A percentile compares a stretch with the other conserved stretches of the same genome.
Conservation (phyloP, 257 asterid species). For the Nicotiana tabacum region DNA sequence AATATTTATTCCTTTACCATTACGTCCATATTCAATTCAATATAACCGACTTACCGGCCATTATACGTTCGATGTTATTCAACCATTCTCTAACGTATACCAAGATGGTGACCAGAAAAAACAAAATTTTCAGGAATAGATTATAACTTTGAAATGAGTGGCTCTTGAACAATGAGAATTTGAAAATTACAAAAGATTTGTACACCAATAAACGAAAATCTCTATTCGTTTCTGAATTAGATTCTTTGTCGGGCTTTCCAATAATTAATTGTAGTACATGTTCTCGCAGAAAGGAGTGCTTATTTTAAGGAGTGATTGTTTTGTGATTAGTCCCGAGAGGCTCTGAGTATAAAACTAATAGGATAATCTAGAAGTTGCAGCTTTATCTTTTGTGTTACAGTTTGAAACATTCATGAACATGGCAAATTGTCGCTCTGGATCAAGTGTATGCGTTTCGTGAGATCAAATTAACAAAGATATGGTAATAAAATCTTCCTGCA, state of each 20-base stretch:
- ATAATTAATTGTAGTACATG: neutral
- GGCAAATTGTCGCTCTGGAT: neutral
- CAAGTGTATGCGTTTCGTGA: neutral
- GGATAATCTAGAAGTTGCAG: neutral
- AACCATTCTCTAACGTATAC: neutral
- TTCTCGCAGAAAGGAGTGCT: neutral
- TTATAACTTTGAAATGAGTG: neutral
- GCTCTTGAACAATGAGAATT: neutral
- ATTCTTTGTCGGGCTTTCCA: neutral
- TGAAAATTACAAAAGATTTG: neutral
- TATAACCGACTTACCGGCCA: slow-evolving; percentile 32
- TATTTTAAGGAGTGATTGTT: neutral
- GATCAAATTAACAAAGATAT: slow-evolving; percentile 3
- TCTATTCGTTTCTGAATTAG: neutral
- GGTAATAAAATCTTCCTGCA: neutral
- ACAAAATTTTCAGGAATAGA: neutral
- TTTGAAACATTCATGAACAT: neutral
- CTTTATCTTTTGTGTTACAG: neutral
- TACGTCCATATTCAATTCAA: neutral
- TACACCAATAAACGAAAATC: neutral
- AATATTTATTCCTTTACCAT: neutral
- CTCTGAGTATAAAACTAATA: neutral
- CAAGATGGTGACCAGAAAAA: neutral
- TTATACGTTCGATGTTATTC: slow-evolving; percentile 2
- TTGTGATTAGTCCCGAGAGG: neutral